Evolutionary conservation across 2,329 filamentous ascomycete species (phyloP), one percentile per base, ranked within the genome.

Genomic region (Aspergillus sp.): DNA sequence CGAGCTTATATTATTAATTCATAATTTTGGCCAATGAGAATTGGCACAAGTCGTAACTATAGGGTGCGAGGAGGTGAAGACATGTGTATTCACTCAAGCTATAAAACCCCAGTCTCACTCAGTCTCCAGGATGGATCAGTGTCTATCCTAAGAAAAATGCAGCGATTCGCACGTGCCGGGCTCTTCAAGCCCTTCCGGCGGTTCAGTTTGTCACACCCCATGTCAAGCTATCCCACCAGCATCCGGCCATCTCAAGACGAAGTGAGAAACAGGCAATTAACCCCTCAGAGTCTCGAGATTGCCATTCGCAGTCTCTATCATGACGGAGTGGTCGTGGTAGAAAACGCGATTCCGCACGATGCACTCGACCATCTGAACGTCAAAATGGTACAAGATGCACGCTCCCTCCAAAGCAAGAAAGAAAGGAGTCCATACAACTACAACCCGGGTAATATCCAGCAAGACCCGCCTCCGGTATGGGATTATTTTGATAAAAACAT

Each of bases 401-500:
- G 68, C 2, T 57, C 62, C 3, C 67, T 84, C 2, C 76, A 78
- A 48, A 68, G 66, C 0, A 65, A 70, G 27, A 78, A 79, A 2
- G 73, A 81, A 17, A 70, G 79, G 13, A 74, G 75, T 0, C 79
- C 78, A 0, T 84, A 76, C 68, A 84, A 84, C 54, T 83, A 83
- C 58, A 83, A 83, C 56, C 74, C 49, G 0, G 54, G 59, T 1
- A 84, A 83, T 52, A 68, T 83, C 30, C 80, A 84, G 52, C 81
- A 84, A 58, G 80, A 83, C 53, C 70, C 81, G 0, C 79, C 54
- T 2, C 72, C 78, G 2, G 72, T 75, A 0, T 62, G 66, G 0
- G 62, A 77, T 39, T 75, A 71, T 52, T 80, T 81, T 46, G 65
- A 70, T 15, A 62, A 70, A 1, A 66, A 66, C 3, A 76, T 83